Evolutionary conservation across 1,284 basidiomycete species (phyloP).

Genomic region (Coniferiporia weirii): DNA sequence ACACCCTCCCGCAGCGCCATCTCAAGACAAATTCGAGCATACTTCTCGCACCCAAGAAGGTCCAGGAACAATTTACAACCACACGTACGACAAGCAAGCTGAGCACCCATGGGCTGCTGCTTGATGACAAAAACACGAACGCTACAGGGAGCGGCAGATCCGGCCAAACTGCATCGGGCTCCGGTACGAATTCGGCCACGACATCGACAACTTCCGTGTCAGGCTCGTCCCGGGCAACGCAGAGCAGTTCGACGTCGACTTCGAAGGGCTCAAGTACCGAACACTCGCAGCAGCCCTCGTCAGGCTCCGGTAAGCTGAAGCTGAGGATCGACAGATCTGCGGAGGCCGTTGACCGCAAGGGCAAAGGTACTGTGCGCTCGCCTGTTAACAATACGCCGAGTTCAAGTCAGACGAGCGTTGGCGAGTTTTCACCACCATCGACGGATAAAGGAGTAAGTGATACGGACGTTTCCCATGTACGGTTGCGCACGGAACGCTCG

Average conservation of each 20-base stretch:
- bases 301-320: not conserved
- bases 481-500: not conserved
- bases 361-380: conserved; percentile 21
- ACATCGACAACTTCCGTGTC: conserved; percentile 8
- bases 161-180: conserved; percentile 9
- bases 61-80: conserved; percentile 71
- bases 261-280: not conserved
- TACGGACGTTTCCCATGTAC: not conserved
- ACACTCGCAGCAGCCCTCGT: not conserved
- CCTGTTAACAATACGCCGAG: conserved; percentile 1
- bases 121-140: conserved; percentile 32
- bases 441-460: conserved; percentile 4
- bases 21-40: conserved; percentile 45
- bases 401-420: conserved; percentile 3
- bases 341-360: conserved; percentile 6
- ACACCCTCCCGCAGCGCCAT: conserved; percentile 34
- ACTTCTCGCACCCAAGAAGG: conserved; percentile 61
- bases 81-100: conserved; percentile 69
- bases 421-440: not conserved
- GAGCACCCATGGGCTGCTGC: conserved; percentile 59
- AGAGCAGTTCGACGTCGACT: not conserved
- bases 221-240: not conserved
- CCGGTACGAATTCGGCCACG: conserved; percentile 6
- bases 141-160: conserved; percentile 1
- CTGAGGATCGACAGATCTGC: conserved; percentile 20